phyloP scores from a whole-genome alignment of 805 yeast genomes.

The Yarrowia yakushimensis region DNA sequence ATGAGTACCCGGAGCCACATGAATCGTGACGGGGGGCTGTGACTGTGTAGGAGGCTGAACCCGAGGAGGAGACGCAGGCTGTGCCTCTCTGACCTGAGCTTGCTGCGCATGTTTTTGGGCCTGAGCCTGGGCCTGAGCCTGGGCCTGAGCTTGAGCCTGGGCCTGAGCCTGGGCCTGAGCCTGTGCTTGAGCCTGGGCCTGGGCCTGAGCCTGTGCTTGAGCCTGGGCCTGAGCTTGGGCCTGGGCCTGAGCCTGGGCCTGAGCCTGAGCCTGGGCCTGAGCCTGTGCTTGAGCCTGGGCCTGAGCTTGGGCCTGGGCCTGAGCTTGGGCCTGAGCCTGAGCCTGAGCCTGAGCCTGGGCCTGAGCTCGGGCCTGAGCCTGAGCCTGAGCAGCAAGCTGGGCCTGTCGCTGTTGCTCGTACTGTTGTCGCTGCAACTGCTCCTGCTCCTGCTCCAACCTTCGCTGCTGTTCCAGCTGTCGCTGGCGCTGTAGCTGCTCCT shows the following conservation, averaged over 20 bases:
- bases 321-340: conserved; percentile 26
- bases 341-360: conserved; percentile 21
- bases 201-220: too few species aligned
- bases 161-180: conserved; percentile 28
- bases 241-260: conserved; percentile 23
- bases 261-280: conserved; percentile 28
- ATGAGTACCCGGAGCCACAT: conserved; percentile 27
- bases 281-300: conserved; percentile 28
- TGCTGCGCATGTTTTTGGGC: conserved; percentile 26
- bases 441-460: not conserved
- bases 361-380: not conserved
- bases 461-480: conserved; percentile 3
- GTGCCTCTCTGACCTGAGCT: conserved; percentile 28
- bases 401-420: conserved; percentile 4
- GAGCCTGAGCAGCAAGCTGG: conserved; percentile 12
- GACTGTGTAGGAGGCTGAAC: conserved; percentile 27
- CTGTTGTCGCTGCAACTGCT: conserved; percentile 2
- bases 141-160: conserved; percentile 28
- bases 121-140: conserved; percentile 29
- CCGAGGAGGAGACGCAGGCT: conserved; percentile 25
- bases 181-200: conserved; percentile 26
- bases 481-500: conserved; percentile 3
- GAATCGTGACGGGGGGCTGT: conserved; percentile 29
- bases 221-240: conserved; percentile 28
- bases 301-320: conserved; percentile 27